These are phyloP conservation scores for Ophiocordyceps sinensis DNA, from an alignment of 2,329 filamentous ascomycete genomes.

Conservation along the genomic window DNA sequence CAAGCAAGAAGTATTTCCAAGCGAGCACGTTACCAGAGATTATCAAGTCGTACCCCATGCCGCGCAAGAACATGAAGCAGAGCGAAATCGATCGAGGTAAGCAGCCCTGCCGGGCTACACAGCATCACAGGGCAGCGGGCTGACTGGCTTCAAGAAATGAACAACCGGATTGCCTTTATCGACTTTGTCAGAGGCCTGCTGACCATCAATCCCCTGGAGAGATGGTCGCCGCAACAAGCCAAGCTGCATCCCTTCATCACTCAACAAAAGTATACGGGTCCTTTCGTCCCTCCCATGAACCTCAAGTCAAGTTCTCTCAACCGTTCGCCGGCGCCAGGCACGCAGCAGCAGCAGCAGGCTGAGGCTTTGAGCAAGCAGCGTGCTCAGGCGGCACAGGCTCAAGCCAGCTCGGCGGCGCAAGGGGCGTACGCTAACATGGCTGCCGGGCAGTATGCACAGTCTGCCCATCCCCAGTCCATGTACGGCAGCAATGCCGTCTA, in stretches of 20 bases:
- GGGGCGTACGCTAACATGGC: slow-evolving; percentile 45
- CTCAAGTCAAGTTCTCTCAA: slow-evolving; percentile 75
- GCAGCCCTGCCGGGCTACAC: background rate
- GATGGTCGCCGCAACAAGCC: slow-evolving; percentile 96
- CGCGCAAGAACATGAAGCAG: slow-evolving; percentile 98
- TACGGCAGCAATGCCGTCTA: slow-evolving; percentile 81
- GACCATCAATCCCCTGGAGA: slow-evolving; percentile 87
- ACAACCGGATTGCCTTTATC: slow-evolving; percentile 92
- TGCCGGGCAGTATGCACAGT: slow-evolving; percentile 30
- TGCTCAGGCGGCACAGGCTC: slow-evolving; percentile 55
- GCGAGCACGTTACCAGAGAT: slow-evolving; percentile 90
- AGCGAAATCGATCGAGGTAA: slow-evolving; percentile 89
- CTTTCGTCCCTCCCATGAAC: slow-evolving; percentile 95
- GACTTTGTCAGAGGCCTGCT: slow-evolving; percentile 91
- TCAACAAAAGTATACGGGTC: slow-evolving; percentile 90
- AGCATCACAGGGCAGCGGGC: background rate
- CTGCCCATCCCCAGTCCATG: slow-evolving; percentile 43
- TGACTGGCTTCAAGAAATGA: slow-evolving; percentile 62
- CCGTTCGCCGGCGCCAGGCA: slow-evolving; percentile 79
- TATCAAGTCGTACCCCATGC: slow-evolving; percentile 96
- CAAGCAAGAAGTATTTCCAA: slow-evolving; percentile 99
- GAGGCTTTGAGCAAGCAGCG: slow-evolving; percentile 89
- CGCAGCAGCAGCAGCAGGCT: slow-evolving; percentile 90
- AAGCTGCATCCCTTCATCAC: slow-evolving; percentile 98
- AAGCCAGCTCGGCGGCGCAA: slow-evolving; percentile 54